Conservation (phyloP, 495 filamentous ascomycete species). For the Podospora pseudoanserina region DNA sequence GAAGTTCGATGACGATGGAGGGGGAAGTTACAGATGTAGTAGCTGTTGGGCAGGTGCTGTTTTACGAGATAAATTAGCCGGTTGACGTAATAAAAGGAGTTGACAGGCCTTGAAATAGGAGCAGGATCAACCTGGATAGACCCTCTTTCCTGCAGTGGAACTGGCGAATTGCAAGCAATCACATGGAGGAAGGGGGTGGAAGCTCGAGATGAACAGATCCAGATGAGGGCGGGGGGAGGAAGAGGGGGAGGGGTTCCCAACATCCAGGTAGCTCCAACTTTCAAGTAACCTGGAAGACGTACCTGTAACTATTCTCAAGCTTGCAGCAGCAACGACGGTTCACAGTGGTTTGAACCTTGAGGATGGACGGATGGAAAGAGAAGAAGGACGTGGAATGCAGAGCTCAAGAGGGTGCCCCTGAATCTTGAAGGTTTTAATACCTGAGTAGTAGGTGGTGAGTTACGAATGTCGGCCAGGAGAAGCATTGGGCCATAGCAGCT, state of each 20-base stretch:
- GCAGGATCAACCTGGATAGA: conserved; percentile 22
- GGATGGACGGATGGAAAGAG: conserved; percentile 2
- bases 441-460: background rate
- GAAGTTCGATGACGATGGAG: conserved; percentile 8
- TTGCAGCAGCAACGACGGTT: background rate
- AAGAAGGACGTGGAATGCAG: conserved; percentile 2
- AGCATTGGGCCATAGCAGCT: conserved; percentile 10
- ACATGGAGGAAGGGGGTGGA: conserved; percentile 14
- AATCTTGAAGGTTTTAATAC: conserved; percentile 29
- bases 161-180: conserved; percentile 19
- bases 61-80: conserved; percentile 30
- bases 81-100: conserved; percentile 35
- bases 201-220: conserved; percentile 4
- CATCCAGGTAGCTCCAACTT: conserved; percentile 1
- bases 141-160: conserved; percentile 23
- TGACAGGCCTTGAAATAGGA: conserved; percentile 13
- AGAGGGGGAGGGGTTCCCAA: background rate
- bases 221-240: background rate
- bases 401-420: conserved; percentile 6
- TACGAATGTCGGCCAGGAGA: background rate
- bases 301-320: background rate
- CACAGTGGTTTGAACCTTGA: background rate
- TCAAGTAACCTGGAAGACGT: background rate
- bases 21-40: conserved; percentile 12
- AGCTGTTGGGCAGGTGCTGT: conserved; percentile 11